phyloP scores from a whole-genome alignment of 192 early-diverging fungal genomes.

The Coemansia sp. region DNA sequence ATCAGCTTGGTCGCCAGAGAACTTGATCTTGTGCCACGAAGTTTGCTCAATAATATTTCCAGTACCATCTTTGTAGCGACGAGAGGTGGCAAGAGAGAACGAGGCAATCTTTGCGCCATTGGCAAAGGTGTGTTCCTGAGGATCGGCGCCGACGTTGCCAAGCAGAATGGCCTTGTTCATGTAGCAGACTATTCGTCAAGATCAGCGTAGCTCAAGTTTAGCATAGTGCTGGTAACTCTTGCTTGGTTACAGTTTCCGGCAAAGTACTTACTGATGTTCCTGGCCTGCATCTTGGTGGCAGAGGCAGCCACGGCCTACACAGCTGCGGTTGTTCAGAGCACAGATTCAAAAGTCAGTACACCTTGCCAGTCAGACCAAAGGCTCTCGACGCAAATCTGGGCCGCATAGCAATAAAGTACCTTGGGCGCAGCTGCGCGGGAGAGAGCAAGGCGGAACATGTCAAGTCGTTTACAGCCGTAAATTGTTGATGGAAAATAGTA shows the following conservation, averaged over 20 bases:
- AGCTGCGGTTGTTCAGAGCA: neutral
- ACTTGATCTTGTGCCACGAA: slow-evolving; percentile 64
- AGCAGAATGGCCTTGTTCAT: slow-evolving; percentile 67
- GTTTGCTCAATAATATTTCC: slow-evolving; percentile 66
- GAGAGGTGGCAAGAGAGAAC: slow-evolving; percentile 66
- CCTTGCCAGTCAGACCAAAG: neutral
- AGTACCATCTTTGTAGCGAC: slow-evolving; percentile 59
- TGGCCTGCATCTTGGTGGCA: slow-evolving; percentile 22
- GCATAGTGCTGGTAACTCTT: too few species aligned
- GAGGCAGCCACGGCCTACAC: slow-evolving; percentile 11
- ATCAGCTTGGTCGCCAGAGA: slow-evolving; percentile 33
- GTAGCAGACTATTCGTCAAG: neutral
- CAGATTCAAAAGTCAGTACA: neutral
- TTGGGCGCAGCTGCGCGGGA: slow-evolving; percentile 16
- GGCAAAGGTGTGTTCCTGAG: slow-evolving; percentile 39
- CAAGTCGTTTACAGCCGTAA: neutral
- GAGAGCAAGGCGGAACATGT: slow-evolving; percentile 33
- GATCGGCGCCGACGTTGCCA: slow-evolving; percentile 63
- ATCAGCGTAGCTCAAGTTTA: neutral
- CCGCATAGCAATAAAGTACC: slow-evolving; percentile 12
- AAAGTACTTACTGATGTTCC: slow-evolving; percentile 17
- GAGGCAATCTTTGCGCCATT: slow-evolving; percentile 52
- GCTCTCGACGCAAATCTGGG: neutral
- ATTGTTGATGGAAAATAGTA: neutral
- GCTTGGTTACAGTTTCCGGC: neutral